Evolutionary conservation across 768 basidiomycete species (phyloP).

Genomic region (Leccinum obscurum): DNA sequence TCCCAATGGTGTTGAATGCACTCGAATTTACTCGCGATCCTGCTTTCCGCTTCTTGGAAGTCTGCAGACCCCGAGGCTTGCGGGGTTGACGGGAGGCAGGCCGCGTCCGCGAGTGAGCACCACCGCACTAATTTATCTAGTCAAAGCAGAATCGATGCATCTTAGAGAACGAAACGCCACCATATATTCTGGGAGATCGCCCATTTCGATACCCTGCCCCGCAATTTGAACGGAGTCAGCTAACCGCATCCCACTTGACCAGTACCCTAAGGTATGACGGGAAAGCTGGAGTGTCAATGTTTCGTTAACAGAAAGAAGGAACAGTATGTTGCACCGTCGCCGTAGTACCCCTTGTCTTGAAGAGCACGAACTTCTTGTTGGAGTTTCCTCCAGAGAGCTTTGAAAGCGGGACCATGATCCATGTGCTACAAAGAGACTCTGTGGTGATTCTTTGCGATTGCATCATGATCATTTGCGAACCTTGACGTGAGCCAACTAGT

Average conservation of each 20-base stretch:
- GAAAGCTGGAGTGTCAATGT: conserved; percentile 7
- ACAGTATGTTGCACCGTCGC: conserved; percentile 56
- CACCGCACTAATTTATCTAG: conserved; percentile 62
- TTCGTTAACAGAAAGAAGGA: neutral
- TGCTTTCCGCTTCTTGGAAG: conserved; percentile 66
- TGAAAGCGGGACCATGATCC: conserved; percentile 78
- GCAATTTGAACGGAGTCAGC: conserved; percentile 58
- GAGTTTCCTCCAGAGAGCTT: conserved; percentile 69
- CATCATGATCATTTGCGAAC: conserved; percentile 34
- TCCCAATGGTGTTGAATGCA: conserved; percentile 61
- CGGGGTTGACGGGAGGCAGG: conserved; percentile 48
- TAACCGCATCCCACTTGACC: conserved; percentile 76
- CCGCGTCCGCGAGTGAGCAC: conserved; percentile 65
- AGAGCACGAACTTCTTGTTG: conserved; percentile 63
- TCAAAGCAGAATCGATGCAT: neutral
- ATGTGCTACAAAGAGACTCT: conserved; percentile 52
- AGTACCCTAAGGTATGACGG: conserved; percentile 55
- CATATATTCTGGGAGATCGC: conserved; percentile 77
- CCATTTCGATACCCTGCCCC: conserved; percentile 50
- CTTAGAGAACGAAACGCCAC: conserved; percentile 35
- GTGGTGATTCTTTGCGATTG: neutral
- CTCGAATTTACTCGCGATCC: conserved; percentile 65
- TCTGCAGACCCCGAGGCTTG: conserved; percentile 61
- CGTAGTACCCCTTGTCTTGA: conserved; percentile 78
- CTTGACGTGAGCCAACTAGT: conserved; percentile 80